Conservation (phyloP, 768 basidiomycete genomes). For the Naganishia randhawae region DNA sequence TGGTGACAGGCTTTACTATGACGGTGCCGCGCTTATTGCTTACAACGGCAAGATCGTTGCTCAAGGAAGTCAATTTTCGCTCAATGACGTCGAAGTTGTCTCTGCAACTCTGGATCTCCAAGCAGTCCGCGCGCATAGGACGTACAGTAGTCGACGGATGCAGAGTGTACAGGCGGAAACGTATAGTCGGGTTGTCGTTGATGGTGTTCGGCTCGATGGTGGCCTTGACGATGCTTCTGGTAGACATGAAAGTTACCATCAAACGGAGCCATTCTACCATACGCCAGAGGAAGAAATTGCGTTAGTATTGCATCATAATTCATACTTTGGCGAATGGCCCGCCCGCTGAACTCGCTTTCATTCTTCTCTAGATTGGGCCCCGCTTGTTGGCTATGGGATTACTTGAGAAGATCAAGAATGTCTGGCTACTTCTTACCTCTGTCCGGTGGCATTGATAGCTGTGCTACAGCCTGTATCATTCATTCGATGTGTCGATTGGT, state of each 20-base stretch:
- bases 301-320: slow-evolving; percentile 57
- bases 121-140: slow-evolving; percentile 84
- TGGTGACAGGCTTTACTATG: slow-evolving; percentile 95
- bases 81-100: slow-evolving; percentile 93
- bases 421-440: slow-evolving; percentile 94
- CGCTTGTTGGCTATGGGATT: slow-evolving; percentile 99
- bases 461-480: slow-evolving; percentile 91
- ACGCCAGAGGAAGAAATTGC: slow-evolving; percentile 94
- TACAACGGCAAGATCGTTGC: slow-evolving; percentile 88
- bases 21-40: slow-evolving; percentile 93
- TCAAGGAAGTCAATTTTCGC: slow-evolving; percentile 93
- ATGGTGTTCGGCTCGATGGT: slow-evolving; percentile 64
- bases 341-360: neutral
- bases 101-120: slow-evolving; percentile 96
- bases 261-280: slow-evolving; percentile 66
- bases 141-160: slow-evolving; percentile 73
- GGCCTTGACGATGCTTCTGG: slow-evolving; percentile 62
- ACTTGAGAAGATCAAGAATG: slow-evolving; percentile 83
- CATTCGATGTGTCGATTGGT: slow-evolving; percentile 95
- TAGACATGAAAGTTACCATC: slow-evolving; percentile 57
- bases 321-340: neutral
- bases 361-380: slow-evolving; percentile 69
- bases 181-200: slow-evolving; percentile 76
- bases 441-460: slow-evolving; percentile 95
- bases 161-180: slow-evolving; percentile 73